Evolutionary conservation across 2,329 filamentous ascomycete genomes (phyloP).

Genomic region (Sporothrix inflata): DNA sequence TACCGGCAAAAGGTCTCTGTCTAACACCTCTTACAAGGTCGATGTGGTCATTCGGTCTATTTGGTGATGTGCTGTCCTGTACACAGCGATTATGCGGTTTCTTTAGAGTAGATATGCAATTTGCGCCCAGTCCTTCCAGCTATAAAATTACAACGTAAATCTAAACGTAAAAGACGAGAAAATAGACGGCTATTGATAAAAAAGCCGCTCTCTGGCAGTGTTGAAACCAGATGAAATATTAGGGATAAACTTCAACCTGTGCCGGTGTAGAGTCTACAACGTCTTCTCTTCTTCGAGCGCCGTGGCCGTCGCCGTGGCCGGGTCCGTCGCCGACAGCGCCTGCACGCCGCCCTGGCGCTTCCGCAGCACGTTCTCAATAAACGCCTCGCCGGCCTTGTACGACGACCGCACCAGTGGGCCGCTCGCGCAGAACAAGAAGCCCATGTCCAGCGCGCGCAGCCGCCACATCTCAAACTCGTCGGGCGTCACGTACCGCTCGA

Average conservation of each 20-base stretch:
- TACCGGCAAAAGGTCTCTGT: not conserved
- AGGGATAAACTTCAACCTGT: not conserved
- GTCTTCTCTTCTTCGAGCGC: constrained; percentile 16
- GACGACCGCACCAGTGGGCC: constrained; percentile 91
- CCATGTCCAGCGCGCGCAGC: constrained; percentile 86
- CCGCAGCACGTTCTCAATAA: constrained; percentile 96
- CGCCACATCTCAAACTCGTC: constrained; percentile 91
- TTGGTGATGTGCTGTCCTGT: not conserved
- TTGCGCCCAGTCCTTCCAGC: constrained; percentile 3
- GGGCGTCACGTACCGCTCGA: constrained; percentile 92
- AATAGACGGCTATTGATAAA: not conserved
- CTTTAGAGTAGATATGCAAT: not conserved
- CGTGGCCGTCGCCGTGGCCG: not conserved
- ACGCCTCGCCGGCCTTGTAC: constrained; percentile 97
- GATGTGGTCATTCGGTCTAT: not conserved
- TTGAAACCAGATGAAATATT: constrained; percentile 12
- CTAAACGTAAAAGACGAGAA: not conserved
- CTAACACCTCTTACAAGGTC: not conserved
- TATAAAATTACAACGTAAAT: not conserved
- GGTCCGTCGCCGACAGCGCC: constrained; percentile 24
- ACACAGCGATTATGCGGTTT: not conserved
- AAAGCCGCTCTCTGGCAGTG: constrained; percentile 4
- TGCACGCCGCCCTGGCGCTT: constrained; percentile 64
- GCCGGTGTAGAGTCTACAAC: not conserved
- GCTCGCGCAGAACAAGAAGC: constrained; percentile 94